Conservation (phyloP, 176 grass and related monocot genomes). For the Stipa capillata region DNA sequence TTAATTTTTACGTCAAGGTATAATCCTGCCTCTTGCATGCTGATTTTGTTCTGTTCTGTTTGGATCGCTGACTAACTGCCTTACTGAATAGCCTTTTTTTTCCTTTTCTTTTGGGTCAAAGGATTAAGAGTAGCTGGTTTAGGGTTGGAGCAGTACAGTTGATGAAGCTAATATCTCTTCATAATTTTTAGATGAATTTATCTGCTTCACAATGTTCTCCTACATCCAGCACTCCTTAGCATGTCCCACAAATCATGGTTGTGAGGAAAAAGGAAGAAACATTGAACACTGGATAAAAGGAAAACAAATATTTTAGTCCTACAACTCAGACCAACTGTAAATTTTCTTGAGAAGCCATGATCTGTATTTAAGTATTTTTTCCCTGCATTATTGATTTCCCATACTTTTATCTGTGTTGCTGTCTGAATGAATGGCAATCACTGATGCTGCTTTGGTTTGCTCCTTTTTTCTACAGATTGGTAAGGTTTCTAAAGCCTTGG, state of each 20-base stretch:
- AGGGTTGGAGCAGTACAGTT: background rate
- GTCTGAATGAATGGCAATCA: background rate
- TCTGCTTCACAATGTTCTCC: background rate
- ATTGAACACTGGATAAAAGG: background rate
- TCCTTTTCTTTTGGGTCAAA: background rate
- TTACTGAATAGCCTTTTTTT: background rate
- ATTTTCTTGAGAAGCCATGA: too few relatives aligned
- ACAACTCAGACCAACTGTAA: too few relatives aligned
- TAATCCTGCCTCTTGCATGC: background rate
- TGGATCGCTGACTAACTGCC: background rate
- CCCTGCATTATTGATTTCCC: too few relatives aligned
- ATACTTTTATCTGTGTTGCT: too few relatives aligned
- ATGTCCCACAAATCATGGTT: background rate
- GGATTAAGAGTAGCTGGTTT: background rate
- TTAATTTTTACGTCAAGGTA: conserved; percentile 90
- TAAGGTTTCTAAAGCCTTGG: conserved; percentile 78
- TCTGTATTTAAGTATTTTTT: background rate
- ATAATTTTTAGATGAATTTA: background rate
- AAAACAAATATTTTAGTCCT: background rate
- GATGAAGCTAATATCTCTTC: background rate
- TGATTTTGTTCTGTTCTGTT: background rate
- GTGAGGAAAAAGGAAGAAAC: background rate
- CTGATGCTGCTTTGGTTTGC: background rate
- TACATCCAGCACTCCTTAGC: background rate
- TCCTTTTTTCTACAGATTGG: conserved; percentile 56